Base-by-base conservation (phyloP, 2,329 filamentous ascomycete species). In the Colletotrichum musae region DNA sequence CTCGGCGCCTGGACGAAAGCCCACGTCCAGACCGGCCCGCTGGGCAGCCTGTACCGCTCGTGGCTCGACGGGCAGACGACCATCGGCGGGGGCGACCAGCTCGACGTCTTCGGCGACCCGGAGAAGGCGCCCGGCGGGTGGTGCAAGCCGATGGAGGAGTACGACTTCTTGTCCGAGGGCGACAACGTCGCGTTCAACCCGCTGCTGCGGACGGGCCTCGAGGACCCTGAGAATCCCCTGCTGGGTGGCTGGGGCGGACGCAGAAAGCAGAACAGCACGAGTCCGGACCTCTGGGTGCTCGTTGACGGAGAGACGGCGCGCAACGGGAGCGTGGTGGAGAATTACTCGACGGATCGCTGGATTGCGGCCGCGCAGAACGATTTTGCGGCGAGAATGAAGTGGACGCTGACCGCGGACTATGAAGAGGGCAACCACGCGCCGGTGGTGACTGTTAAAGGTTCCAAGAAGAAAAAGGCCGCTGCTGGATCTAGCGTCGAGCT, bases 311-410 rank as follows among this genome's bases (percentile, higher is more conserved):
- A 26, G 47, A 51, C 12, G 47, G 47, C n/a, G 16, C 5, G 21
- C 7, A 51, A 51, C 1, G 47, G 47, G 18, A 51, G 6, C 21
- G 18, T 18, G 21, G 47, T 51, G 16, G 47, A 51, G 21, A 24
- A 24, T 6, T 51, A 24, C n/a, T 18, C 47, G 1, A 51, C 47
- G 1, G 47, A 51, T 12, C 47, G 47, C n/a, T 51, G 47, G 47
- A n/a, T 21, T 2, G 47, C n/a, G 5, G 47, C 47, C 12, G 47
- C 47, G 47, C 53, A 57, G 32, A 41, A 57, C 16, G 53, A 57
- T n/a, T 57, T 57, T n/a, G 53, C 36, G 18, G 53, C 53, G 1
- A 36, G 53, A 10, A 57, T 57, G 53, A 18, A 57, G 32, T 57
- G 53, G 53, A 57, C 53, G 4, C 53, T 57, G 5, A 45, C 53